A percentile compares a stretch with the other conserved stretches of the same genome.
phyloP scores from a whole-genome alignment of 1,139 yeast genomes.

The Kluyveromyces sp. region DNA sequence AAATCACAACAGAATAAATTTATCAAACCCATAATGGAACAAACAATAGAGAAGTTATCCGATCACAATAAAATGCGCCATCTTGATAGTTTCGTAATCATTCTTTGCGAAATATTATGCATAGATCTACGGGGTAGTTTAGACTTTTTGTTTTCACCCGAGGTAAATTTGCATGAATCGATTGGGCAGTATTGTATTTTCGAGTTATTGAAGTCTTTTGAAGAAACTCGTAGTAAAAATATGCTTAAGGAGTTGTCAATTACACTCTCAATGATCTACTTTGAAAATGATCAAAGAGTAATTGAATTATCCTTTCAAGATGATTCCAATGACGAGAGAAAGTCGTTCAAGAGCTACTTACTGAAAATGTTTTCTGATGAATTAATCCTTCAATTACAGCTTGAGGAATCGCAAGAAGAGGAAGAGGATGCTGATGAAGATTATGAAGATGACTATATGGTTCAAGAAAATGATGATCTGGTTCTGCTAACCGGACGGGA shows the following conservation, averaged over 20 bases:
- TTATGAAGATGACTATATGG: conserved; percentile 1
- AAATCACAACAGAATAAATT: background rate
- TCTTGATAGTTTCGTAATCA: conserved; percentile 66
- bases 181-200: conserved; percentile 49
- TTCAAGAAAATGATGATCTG: conserved; percentile 30
- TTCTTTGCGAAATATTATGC: conserved; percentile 65
- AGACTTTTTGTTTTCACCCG: conserved; percentile 45
- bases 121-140: conserved; percentile 55
- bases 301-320: background rate
- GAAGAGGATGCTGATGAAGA: background rate
- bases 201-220: conserved; percentile 80
- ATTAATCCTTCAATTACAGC: conserved; percentile 45
- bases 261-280: conserved; percentile 61
- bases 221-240: conserved; percentile 70
- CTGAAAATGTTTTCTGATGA: conserved; percentile 65
- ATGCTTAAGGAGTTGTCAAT: conserved; percentile 62
- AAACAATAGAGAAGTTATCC: conserved; percentile 60
- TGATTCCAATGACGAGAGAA: conserved; percentile 39
- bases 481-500: conserved; percentile 11
- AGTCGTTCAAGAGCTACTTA: conserved; percentile 67
- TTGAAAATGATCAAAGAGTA: conserved; percentile 50
- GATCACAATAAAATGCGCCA: conserved; percentile 64
- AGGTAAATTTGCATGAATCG: conserved; percentile 23
- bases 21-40: conserved; percentile 43
- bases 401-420: background rate